These are phyloP conservation scores for Linnemannia schmuckeri DNA, from an alignment of 192 early-diverging fungal species.

Conservation along the genomic window DNA sequence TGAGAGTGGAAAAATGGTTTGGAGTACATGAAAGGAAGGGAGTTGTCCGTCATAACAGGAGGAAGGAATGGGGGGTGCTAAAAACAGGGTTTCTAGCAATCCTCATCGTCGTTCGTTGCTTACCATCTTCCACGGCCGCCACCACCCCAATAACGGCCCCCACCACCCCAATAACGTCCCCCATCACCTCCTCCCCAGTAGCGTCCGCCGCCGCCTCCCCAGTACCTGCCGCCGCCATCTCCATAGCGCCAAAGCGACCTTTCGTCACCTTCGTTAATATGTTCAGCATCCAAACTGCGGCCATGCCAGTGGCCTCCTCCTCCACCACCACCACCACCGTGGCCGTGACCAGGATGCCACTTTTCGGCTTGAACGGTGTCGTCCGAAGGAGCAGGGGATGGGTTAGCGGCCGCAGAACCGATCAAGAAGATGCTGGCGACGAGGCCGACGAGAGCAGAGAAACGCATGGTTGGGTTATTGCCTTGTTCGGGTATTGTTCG, in stretches of 20 bases:
- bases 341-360: not conserved
- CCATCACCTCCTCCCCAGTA: too few species aligned
- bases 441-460: slow-evolving; percentile 16
- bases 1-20: not conserved
- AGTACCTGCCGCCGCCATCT: not conserved
- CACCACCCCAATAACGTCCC: too few species aligned
- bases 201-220: not conserved
- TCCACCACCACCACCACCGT: not conserved
- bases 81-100: not conserved
- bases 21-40: not conserved
- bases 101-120: too few species aligned
- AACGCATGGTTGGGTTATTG: slow-evolving; percentile 12
- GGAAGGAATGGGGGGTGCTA: not conserved
- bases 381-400: not conserved
- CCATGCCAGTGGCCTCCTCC: not conserved
- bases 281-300: not conserved
- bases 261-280: not conserved
- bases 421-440: not conserved
- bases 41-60: not conserved
- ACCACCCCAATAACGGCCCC: not conserved
- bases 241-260: not conserved
- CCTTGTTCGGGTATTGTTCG: not conserved
- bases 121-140: not conserved
- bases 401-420: not conserved
- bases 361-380: not conserved